Conservation (phyloP, 2,329 filamentous ascomycete genomes). For the Penicillium sp. region DNA sequence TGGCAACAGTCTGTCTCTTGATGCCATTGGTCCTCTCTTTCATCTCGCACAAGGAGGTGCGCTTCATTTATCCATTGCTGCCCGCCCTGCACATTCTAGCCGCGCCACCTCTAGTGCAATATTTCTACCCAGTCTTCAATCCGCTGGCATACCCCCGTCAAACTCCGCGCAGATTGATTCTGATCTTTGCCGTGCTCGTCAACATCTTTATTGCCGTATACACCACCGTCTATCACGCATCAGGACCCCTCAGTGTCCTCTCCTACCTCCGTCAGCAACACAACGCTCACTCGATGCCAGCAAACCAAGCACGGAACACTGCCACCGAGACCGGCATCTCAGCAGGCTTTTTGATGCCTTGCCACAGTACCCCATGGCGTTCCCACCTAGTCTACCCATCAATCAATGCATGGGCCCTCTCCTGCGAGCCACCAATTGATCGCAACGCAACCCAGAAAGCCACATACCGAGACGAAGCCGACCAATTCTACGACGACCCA, state of each 20-base stretch:
- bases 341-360: slow-evolving; percentile 84
- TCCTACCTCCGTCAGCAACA: slow-evolving; percentile 72
- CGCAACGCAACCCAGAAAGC: slow-evolving; percentile 58
- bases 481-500: slow-evolving; percentile 75
- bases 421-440: slow-evolving; percentile 82
- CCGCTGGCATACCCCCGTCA: slow-evolving; percentile 30
- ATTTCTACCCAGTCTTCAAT: slow-evolving; percentile 54
- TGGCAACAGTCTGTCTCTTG: slow-evolving; percentile 57
- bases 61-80: slow-evolving; percentile 90
- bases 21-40: slow-evolving; percentile 65
- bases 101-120: slow-evolving; percentile 61
- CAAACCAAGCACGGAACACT: slow-evolving; percentile 12
- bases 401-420: slow-evolving; percentile 76
- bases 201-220: slow-evolving; percentile 73
- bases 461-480: slow-evolving; percentile 80
- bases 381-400: slow-evolving; percentile 73
- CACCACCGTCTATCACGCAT: slow-evolving; percentile 71
- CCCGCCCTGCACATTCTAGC: slow-evolving; percentile 80
- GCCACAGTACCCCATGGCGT: slow-evolving; percentile 94
- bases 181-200: slow-evolving; percentile 56
- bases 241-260: slow-evolving; percentile 71
- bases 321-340: slow-evolving; percentile 41
- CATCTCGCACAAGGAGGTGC: slow-evolving; percentile 93
- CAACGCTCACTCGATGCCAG: slow-evolving; percentile 50
- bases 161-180: slow-evolving; percentile 51